Evolutionary conservation across 1,284 basidiomycete genomes (phyloP), one percentile per base, ranked within the genome.

Genomic region (Marasmius sp.): DNA sequence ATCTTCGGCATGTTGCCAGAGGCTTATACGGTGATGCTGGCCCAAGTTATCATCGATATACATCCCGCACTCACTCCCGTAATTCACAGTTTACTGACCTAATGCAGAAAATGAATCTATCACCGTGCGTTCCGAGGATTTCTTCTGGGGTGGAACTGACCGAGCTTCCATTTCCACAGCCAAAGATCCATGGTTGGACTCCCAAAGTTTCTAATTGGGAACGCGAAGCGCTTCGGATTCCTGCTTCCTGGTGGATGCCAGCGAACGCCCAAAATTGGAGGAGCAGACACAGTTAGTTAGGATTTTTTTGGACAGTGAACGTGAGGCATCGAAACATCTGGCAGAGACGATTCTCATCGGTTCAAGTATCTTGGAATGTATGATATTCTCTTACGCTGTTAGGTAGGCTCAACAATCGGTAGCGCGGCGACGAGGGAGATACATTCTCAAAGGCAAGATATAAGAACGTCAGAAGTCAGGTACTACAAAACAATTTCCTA

Each of bases 1-100:
- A 83, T 89, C 22, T 89, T 88, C 69, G 81, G 79, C 7, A 87
- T 87, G 85, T 71, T 88, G 10, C 87, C 87, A 16, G 87, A 89
- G 70, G 86, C 84, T 0, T 87, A 86, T 69, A 81, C 70, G 61
- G 81, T 81, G 51, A 74, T 78, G 68, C 38, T 6, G 27, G 37
- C 34, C 50, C 51, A 51, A 68, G 12, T 33, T 50, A 18, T 57
- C 57, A 55, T 37, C 41, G n/a, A n/a, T n/a, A 34, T 47, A 16
- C 37, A 51, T 43, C 12, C 20, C 38, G 54, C 18, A 41, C 22
- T 50, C 37, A 39, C 38, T 27, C 27, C 6, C 18, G 33, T 22
- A 7, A n/a, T 27, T 6, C 27, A 27, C 27, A 85, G 83, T 85
- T 82, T 67, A 74, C 79, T 41, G 83, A 85, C 63, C 69, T 86